Percentiles rank a stretch among this genome's conserved stretches.
phyloP scores from a whole-genome alignment of 495 filamentous ascomycete species.

The Hypoxylon intermedium region DNA sequence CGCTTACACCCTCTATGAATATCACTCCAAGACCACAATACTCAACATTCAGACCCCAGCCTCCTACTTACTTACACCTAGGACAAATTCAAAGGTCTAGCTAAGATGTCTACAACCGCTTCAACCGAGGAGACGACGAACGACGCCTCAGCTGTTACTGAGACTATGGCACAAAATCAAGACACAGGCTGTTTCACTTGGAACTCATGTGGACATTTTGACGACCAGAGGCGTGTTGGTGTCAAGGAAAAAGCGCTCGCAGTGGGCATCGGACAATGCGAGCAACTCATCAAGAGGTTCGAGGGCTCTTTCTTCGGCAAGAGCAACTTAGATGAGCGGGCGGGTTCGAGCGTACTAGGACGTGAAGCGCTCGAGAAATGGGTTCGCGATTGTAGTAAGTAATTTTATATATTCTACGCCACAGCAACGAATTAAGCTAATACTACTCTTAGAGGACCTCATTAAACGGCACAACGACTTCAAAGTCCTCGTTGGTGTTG shows the following conservation, averaged over 20 bases:
- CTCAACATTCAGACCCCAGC: too few species aligned
- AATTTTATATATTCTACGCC: not conserved
- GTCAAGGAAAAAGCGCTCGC: not conserved
- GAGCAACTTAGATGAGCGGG: not conserved
- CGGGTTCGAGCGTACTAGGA: not conserved
- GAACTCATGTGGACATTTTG: not conserved
- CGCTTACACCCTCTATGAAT: too few species aligned
- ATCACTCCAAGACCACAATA: too few species aligned
- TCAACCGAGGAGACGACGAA: not conserved
- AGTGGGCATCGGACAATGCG: not conserved
- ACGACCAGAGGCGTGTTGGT: not conserved
- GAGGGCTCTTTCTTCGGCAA: not conserved
- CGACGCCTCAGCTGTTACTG: not conserved
- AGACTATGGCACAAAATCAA: not conserved
- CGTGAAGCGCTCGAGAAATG: not conserved
- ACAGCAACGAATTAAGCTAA: not conserved
- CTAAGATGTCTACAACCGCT: too few species aligned
- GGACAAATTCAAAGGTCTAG: too few species aligned
- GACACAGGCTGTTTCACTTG: not conserved
- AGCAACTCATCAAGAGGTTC: not conserved
- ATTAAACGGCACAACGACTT: slow-evolving; percentile 8
- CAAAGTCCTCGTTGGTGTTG: slow-evolving; percentile 36
- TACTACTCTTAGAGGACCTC: slow-evolving; percentile 1
- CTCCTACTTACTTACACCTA: too few species aligned
- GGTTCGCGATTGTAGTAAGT: not conserved